Evolutionary conservation across 805 yeast genomes (phyloP), one percentile per base, ranked within the genome.

Genomic region (Jamesozyma lodderae): DNA sequence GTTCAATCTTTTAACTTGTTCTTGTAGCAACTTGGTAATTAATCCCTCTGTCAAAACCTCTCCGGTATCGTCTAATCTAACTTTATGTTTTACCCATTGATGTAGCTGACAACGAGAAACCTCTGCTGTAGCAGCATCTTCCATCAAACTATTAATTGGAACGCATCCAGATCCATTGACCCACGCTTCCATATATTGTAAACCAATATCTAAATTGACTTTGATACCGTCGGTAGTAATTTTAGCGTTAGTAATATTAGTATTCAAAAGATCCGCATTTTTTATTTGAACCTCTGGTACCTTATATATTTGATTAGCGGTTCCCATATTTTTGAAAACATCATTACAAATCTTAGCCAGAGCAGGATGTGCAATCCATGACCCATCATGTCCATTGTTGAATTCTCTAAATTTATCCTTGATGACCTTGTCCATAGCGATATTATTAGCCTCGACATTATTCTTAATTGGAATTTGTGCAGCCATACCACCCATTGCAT

Each of bases 401-500:
- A 81, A 81, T 63, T 82, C 94, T 51, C 92, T 68, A 47, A 79
- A 69, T 63, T 82, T 82, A 62, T 82, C 94, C 58, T 70, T 73
- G 47, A 74, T 71, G 38, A 82, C 92, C 48, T 79, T 80, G 35
- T 70, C 75, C 77, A 82, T 72, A 8, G 88, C 90, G 35, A 66
- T 63, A 33, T 67, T 67, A 63, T 82, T 81, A 44, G 77, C 73
- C 42, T 66, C 73, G 24, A 70, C 66, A 53, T 82, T 87, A 46
- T 74, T 69, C 60, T 81, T 81, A 63, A 81, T 81, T 46, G 92
- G 90, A 51, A 82, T 80, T 48, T 81, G 83, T 4, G 90, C 90
- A 47, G 92, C 90, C 94, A 82, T 82, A 50, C 94, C 94, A 51
- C 94, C 92, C 77, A 82, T 79, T 15, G 90, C 90, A 55, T 81